Base-by-base conservation (phyloP, 2,329 filamentous ascomycete species). In the Bipolaris victoriae region DNA sequence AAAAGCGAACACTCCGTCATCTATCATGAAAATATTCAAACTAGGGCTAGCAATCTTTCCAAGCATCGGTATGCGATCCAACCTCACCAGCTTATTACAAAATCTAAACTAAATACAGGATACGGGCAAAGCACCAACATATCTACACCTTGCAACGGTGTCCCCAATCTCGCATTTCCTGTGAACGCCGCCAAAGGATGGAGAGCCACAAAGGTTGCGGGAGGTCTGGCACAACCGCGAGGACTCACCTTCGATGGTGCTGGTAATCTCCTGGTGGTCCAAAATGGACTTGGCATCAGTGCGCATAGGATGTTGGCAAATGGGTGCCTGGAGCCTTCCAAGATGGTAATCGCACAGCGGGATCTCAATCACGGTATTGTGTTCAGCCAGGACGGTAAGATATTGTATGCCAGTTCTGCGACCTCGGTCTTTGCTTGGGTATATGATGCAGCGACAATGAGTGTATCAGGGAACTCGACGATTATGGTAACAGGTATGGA, bases 251-350 rank as follows among this genome's bases (percentile, higher is more conserved):
- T 80, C 48, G 79, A 81, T 54, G 64, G 57, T 7, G 66, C 66
- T 3, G 79, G 78, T 1, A 76, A 79, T 56, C 66, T 81, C 5
- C 69, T 81, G 3, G 66, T 80, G 7, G 67, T 79, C 2, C 73
- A 80, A 57, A 69, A 71, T 39, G 72, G 74, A 10, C 49, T 66
- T 20, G 78, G 79, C 1, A 73, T 81, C 20, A 74, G 68, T 22
- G 76, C 66, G 11, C 72, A 79, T 49, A 75, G 68, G n/a, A 56
- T 80, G 9, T 70, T 70, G 16, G 67, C 77, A 33, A 64, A 73
- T 50, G 76, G 76, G 7, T 74, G 71, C 35, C 57, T 72, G 7
- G 55, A 48, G 13, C 61, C 64, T 3, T 24, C 53, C 3, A 71
- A 68, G 41, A 66, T 59, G 0, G 18, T 74, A 7, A 53, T 74